Conservation (phyloP, 352 stramenopile species). For the Pythium rishiriense region DNA sequence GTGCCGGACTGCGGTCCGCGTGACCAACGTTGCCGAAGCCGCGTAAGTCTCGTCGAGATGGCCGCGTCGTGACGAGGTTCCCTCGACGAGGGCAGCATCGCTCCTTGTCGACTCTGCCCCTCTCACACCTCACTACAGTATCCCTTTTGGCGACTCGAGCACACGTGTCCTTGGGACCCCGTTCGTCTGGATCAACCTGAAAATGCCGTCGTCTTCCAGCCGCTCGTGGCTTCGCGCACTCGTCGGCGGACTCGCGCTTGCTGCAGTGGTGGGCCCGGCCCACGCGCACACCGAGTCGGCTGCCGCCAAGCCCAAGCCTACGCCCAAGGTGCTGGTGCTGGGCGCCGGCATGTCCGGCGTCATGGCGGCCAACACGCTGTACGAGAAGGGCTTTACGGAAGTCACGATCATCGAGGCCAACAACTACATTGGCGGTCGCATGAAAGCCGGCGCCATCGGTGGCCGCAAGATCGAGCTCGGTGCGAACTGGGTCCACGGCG, state of each 20-base stretch:
- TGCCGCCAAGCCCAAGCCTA: slow-evolving; percentile 3
- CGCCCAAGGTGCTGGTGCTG: slow-evolving; percentile 14
- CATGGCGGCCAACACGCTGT: slow-evolving; percentile 17
- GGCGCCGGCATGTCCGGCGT: slow-evolving; percentile 18
- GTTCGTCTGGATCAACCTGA: no score
- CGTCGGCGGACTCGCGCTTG: no score
- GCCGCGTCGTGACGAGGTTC: neutral
- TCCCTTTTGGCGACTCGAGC: no score
- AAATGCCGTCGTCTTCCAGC: no score
- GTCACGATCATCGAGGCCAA: slow-evolving; percentile 22
- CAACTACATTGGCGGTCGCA: slow-evolving; percentile 21
- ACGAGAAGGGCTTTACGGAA: slow-evolving; percentile 18
- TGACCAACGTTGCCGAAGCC: neutral
- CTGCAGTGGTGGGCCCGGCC: no score
- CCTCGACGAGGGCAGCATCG: no score
- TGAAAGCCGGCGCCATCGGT: slow-evolving; percentile 7
- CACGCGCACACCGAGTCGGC: no score
- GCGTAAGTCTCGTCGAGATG: no score
- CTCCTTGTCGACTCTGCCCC: no score
- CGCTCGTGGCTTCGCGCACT: no score
- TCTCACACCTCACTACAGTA: no score
- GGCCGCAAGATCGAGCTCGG: slow-evolving; percentile 14
- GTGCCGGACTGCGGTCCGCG: neutral
- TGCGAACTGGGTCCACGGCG: slow-evolving; percentile 16
- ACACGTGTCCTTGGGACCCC: no score